Evolutionary conservation across 768 basidiomycete species (phyloP).

Genomic region (Fomitopsis serialis): DNA sequence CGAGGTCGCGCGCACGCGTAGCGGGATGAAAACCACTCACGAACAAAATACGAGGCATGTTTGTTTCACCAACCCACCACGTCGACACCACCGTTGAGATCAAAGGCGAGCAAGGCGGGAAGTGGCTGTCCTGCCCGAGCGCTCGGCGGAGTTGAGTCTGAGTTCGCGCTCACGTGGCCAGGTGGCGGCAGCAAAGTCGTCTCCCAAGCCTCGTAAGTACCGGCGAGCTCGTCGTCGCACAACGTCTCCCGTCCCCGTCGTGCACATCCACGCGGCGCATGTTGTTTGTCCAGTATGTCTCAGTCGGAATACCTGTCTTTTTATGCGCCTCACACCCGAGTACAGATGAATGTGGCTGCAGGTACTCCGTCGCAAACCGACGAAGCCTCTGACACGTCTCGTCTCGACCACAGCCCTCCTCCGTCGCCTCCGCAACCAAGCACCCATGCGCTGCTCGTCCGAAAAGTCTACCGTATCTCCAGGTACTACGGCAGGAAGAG

Average conservation of each 20-base stretch:
- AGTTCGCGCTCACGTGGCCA: not conserved
- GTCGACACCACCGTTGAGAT: not conserved
- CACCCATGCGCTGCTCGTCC: not conserved
- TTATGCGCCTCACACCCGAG: too few relatives aligned
- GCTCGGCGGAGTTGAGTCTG: not conserved
- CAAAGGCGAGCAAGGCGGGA: not conserved
- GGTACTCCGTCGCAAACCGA: not conserved
- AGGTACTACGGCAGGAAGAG: not conserved
- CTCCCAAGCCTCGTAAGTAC: not conserved
- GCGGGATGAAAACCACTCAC: constrained; percentile 81
- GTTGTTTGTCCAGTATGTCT: not conserved
- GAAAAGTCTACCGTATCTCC: not conserved
- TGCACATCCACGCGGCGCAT: not conserved
- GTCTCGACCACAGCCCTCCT: not conserved
- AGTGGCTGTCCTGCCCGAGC: not conserved
- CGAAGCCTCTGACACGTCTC: not conserved
- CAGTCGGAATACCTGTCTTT: too few relatives aligned
- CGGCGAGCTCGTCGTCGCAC: too few relatives aligned
- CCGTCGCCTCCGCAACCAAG: not conserved
- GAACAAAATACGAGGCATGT: constrained; percentile 80
- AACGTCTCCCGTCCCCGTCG: too few relatives aligned
- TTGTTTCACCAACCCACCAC: constrained; percentile 2
- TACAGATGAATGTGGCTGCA: constrained; percentile 16
- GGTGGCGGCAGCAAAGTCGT: not conserved
- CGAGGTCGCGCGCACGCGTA: constrained; percentile 81